Evolutionary conservation across 106 monocot genomes (phyloP).

Genomic region (Dactylorhiza incarnata): DNA sequence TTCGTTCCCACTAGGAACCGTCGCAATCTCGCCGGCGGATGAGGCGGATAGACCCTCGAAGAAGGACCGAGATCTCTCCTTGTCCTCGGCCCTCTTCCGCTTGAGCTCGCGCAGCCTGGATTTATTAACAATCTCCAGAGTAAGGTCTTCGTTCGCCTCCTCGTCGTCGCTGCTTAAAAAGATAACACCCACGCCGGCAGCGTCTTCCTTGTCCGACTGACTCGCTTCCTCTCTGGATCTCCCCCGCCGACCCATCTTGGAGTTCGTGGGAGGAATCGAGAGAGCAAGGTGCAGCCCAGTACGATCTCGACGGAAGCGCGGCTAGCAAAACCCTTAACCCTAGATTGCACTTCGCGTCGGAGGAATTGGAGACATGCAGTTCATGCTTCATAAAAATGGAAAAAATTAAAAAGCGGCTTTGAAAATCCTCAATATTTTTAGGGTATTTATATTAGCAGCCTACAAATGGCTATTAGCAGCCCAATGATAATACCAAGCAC

Average conservation of each 20-base stretch:
- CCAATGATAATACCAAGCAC: too few species aligned
- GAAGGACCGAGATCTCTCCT: not conserved
- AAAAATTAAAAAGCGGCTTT: too few species aligned
- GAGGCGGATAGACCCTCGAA: slow-evolving; percentile 7
- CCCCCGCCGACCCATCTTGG: not conserved
- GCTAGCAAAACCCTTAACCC: not conserved
- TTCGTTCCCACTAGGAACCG: not conserved
- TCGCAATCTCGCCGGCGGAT: slow-evolving; percentile 19
- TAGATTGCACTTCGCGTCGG: too few species aligned
- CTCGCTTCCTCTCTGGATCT: not conserved
- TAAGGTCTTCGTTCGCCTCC: slow-evolving; percentile 72
- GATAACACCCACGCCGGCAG: not conserved
- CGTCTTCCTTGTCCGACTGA: not conserved
- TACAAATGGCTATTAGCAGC: too few species aligned
- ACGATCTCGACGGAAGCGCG: not conserved
- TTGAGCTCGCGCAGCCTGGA: slow-evolving; percentile 23
- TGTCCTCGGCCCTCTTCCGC: slow-evolving; percentile 15
- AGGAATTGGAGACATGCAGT: too few species aligned
- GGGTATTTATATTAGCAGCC: too few species aligned
- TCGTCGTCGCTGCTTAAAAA: slow-evolving; percentile 78
- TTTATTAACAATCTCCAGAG: slow-evolving; percentile 49
- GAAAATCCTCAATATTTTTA: too few species aligned
- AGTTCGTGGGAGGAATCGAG: not conserved
- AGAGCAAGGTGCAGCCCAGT: not conserved
- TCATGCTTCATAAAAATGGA: too few species aligned